Conservation (phyloP, 2,329 filamentous ascomycete genomes). For the Alternaria sp. region DNA sequence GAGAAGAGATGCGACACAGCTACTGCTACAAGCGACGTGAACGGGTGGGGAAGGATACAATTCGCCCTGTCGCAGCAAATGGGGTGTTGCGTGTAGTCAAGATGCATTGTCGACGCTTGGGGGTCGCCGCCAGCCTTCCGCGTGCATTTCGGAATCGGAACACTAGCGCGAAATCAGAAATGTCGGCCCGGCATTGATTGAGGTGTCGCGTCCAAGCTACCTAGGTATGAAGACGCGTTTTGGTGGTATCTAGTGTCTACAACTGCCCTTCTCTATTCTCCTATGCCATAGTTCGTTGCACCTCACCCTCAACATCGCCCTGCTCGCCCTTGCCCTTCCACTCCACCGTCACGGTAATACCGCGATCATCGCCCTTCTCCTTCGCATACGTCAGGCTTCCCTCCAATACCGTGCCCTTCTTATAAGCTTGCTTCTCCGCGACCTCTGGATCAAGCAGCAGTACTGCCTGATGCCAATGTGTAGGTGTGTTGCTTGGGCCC, state of each 20-base stretch:
- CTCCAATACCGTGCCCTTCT: constrained; percentile 68
- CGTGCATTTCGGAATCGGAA: constrained; percentile 15
- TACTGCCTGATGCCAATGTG: constrained; percentile 90
- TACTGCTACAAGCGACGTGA: accelerated
- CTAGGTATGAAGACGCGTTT: not conserved
- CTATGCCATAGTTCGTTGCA: constrained; percentile 42
- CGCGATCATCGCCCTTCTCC: constrained; percentile 54
- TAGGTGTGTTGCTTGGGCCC: constrained; percentile 75
- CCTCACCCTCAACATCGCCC: constrained; percentile 39
- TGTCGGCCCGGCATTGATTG: not conserved
- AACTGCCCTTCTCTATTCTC: not conserved
- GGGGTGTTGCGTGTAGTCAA: not conserved
- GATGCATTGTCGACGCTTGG: not conserved
- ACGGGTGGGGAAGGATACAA: not conserved
- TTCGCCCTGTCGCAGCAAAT: not conserved
- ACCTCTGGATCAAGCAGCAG: constrained; percentile 70
- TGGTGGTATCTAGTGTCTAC: not conserved
- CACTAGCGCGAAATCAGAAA: not conserved
- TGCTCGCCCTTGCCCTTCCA: constrained; percentile 44
- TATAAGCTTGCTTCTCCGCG: constrained; percentile 44
- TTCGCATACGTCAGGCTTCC: constrained; percentile 76
- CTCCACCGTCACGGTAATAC: constrained; percentile 48
- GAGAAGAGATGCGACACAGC: not conserved
- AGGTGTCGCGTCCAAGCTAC: not conserved
- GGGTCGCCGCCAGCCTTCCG: constrained; percentile 11